Base-by-base conservation (phyloP, 148 eudicot genomes). In the Camellia lanceoleosa region DNA sequence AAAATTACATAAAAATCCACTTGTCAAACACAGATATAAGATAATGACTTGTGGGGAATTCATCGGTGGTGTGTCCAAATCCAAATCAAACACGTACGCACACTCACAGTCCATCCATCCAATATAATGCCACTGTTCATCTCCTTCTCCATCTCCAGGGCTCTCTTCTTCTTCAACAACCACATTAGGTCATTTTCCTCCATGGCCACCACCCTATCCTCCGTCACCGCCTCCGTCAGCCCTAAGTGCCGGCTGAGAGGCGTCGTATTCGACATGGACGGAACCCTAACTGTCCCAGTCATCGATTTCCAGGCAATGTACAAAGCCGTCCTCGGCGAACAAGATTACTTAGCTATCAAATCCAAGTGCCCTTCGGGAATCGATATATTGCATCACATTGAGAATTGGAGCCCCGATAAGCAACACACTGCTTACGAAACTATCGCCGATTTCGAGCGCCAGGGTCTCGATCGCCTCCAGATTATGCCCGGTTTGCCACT, bases 191-290 rank as follows among this genome's bases (percentile, higher is more conserved):
- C 69, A 77, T 38, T 85, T 60, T 58, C 81, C 67, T 79, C 88
- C 62, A 81, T 82, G 85, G 12, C 38, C 38, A 30, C 82, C 71
- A 13, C 13, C 41, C 15, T 60, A 47, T 3, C 82, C 74, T 12
- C 82, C 62, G 38, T 68, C 7, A 30, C 74, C 66, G 19, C 80
- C 82, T 16, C 83, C 79, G 14, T 65, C 59, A 43, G 61, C 75
- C 5, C 83, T 54, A 88, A 86, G 78, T 5, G 92, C 16, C 84
- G 89, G 16, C 68, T 95, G 1, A 74, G 92, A 60, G 99, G 99
- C 62, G 91, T 95, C 6, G 97, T 95, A 3, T 95, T 95, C 84
- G 99, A 95, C 94, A 95, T 95, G 97, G 99, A 95, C 82, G 99
- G 99, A 42, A 95, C 99, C 81, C 85, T 93, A 61, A 95, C 99